Conservation (phyloP, 805 yeast species). For the Yarrowia bubula region DNA sequence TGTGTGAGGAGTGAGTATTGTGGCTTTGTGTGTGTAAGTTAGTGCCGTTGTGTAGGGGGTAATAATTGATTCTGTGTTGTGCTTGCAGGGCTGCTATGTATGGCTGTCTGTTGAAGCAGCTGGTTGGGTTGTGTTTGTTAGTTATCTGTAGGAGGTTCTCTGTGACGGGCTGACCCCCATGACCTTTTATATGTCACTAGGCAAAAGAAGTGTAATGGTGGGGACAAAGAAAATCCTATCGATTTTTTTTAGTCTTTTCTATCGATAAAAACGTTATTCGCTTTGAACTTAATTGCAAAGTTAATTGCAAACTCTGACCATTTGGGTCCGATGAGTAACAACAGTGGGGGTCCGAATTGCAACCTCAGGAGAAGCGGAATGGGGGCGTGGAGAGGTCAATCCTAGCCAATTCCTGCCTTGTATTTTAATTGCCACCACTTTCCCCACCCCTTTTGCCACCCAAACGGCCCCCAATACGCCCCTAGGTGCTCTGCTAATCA, state of each 20-base stretch:
- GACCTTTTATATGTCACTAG: conserved; percentile 24
- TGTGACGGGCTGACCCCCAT: conserved; percentile 18
- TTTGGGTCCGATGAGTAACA: conserved; percentile 19
- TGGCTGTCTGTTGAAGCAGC: conserved; percentile 26
- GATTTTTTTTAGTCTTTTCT: conserved; percentile 1
- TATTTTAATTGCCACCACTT: background rate
- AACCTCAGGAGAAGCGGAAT: background rate
- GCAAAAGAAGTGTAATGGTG: conserved; percentile 1
- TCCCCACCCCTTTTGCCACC: background rate
- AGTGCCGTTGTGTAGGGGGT: background rate
- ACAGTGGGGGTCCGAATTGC: background rate
- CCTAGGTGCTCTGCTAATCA: background rate
- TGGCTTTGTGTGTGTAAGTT: background rate
- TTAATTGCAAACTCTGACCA: background rate
- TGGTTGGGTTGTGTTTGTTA: background rate
- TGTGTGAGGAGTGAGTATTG: background rate
- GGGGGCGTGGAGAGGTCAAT: background rate
- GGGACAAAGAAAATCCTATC: conserved; percentile 10
- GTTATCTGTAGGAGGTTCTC: background rate
- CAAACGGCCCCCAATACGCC: background rate
- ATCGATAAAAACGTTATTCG: conserved; percentile 19
- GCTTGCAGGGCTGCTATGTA: conserved; percentile 6
- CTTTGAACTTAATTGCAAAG: background rate
- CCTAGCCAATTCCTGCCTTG: background rate
- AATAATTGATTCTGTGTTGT: background rate